Evolutionary conservation across 768 basidiomycete species (phyloP).

Genomic region (Hericium erinaceus): DNA sequence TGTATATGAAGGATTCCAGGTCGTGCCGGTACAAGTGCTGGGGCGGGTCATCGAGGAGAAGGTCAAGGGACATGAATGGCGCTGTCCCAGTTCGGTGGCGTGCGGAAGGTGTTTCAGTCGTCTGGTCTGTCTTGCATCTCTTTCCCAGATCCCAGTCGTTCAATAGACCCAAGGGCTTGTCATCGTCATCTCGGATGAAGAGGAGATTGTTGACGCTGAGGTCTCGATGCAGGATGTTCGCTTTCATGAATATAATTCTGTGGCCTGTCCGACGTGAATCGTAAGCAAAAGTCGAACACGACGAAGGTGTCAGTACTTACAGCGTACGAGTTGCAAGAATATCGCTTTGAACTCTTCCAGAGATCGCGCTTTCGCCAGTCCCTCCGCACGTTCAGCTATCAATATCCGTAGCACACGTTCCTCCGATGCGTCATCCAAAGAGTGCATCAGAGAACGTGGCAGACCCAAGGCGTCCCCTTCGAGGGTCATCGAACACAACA

Average conservation of each 20-base stretch:
- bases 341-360: neutral
- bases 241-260: neutral
- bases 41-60: too few species aligned
- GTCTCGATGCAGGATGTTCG: neutral
- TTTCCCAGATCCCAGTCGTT: neutral
- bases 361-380: neutral
- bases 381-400: neutral
- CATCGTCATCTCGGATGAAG: neutral
- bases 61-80: too few species aligned
- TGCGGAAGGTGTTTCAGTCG: too few species aligned
- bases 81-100: too few species aligned
- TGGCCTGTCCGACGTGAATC: too few species aligned
- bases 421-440: neutral
- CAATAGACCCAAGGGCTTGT: neutral
- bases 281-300: too few species aligned
- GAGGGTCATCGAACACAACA: neutral
- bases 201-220: neutral
- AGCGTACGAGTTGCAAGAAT: neutral
- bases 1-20: too few species aligned
- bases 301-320: too few species aligned
- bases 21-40: too few species aligned
- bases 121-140: too few species aligned
- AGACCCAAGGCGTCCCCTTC: neutral
- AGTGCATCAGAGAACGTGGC: neutral
- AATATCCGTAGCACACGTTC: neutral